A percentile compares a stretch with the other conserved stretches of the same genome.
phyloP scores from a whole-genome alignment of 2,329 filamentous ascomycete species.

The Paecilomyces niveus region DNA sequence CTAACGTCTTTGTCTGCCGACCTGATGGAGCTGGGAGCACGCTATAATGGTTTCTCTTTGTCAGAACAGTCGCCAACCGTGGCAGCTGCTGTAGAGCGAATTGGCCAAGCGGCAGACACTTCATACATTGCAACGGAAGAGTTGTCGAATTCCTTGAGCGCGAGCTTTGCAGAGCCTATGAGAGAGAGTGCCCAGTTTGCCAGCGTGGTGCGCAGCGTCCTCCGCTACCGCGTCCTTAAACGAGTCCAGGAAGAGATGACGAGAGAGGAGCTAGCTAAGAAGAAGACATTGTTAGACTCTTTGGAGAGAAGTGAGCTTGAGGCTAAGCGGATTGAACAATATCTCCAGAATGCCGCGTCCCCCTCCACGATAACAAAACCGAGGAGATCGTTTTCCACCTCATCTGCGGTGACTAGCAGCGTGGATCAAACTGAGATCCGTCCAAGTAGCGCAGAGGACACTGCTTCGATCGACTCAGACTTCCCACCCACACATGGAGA shows the following conservation, averaged over 20 bases:
- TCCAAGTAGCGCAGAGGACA: constrained; percentile 62
- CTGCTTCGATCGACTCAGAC: constrained; percentile 88
- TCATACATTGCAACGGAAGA: constrained; percentile 96
- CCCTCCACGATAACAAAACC: constrained; percentile 41
- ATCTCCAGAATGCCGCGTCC: constrained; percentile 59
- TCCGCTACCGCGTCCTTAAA: constrained; percentile 87
- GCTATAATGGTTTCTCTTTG: constrained; percentile 93
- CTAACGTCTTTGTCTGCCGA: constrained; percentile 77
- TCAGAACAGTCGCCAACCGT: constrained; percentile 86
- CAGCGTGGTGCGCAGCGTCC: constrained; percentile 79
- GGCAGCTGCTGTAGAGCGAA: constrained; percentile 84
- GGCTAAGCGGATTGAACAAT: constrained; percentile 87
- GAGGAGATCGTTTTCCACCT: constrained; percentile 59
- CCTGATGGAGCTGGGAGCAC: constrained; percentile 85
- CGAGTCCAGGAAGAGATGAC: constrained; percentile 97
- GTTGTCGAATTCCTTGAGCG: constrained; percentile 76
- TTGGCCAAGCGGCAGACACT: constrained; percentile 89
- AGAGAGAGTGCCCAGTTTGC: constrained; percentile 96
- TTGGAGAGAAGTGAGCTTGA: constrained; percentile 92
- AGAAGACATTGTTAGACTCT: constrained; percentile 71
- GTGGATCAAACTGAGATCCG: constrained; percentile 36
- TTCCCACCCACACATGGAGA: constrained; percentile 87
- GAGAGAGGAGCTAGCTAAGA: constrained; percentile 83
- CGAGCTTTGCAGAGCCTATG: constrained; percentile 95
- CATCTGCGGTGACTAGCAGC: constrained; percentile 39